These are phyloP conservation scores for Aspergillus sojae DNA, from an alignment of 2,329 filamentous ascomycete genomes.

Conservation along the genomic window DNA sequence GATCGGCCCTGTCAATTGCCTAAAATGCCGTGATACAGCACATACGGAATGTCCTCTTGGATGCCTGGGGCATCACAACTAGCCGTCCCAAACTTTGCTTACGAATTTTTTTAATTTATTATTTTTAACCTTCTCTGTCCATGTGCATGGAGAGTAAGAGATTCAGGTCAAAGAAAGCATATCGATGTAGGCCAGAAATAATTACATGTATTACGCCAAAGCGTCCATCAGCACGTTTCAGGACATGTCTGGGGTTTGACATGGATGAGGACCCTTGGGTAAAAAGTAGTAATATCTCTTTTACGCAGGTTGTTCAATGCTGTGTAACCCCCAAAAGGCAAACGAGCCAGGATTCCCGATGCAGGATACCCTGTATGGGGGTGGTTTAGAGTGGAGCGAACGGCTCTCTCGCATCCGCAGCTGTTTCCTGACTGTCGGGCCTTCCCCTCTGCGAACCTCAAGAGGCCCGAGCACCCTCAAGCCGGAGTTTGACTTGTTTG, in stretches of 20 bases:
- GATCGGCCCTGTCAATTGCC: slow-evolving; percentile 30
- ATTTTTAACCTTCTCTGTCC: neutral
- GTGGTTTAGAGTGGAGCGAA: slow-evolving; percentile 32
- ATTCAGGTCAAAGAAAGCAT: neutral
- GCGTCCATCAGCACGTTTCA: slow-evolving; percentile 6
- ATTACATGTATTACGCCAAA: neutral
- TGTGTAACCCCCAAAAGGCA: slow-evolving; percentile 14
- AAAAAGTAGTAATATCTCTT: slow-evolving; percentile 2
- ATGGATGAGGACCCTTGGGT: neutral
- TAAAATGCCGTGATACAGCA: slow-evolving; percentile 1
- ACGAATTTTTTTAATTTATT: neutral
- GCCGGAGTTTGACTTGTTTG: slow-evolving; percentile 13
- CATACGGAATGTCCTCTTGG: neutral
- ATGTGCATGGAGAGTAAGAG: neutral
- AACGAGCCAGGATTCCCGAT: slow-evolving; percentile 17
- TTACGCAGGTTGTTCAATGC: slow-evolving; percentile 2
- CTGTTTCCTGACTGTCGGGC: slow-evolving; percentile 41
- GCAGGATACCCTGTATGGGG: slow-evolving; percentile 12
- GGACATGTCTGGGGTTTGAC: neutral
- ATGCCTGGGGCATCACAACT: neutral
- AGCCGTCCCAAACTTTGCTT: neutral
- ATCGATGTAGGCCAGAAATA: neutral
- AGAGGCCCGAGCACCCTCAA: slow-evolving; percentile 23
- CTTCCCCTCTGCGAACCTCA: slow-evolving; percentile 29
- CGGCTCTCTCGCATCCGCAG: slow-evolving; percentile 36